phyloP scores from a whole-genome alignment of 176 grass and related monocot genomes.

The Themeda triandra region DNA sequence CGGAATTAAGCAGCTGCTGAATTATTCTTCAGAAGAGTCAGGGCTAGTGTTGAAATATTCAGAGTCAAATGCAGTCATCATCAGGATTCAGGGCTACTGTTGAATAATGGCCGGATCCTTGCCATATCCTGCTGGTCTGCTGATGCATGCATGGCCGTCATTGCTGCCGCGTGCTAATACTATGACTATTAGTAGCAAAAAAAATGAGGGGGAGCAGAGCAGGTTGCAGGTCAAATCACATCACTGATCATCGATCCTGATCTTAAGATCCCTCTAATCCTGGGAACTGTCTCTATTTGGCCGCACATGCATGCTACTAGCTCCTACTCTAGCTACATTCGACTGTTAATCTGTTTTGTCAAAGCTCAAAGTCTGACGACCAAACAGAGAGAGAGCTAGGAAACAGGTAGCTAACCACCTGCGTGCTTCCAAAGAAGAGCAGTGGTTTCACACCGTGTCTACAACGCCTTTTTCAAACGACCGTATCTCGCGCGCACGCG shows the following conservation, averaged over 20 bases:
- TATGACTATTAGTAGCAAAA: no score
- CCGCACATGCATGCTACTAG: background rate
- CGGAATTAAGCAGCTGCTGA: background rate
- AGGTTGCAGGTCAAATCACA: background rate
- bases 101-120: background rate
- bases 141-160: background rate
- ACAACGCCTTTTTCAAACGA: background rate
- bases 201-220: no score
- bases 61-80: background rate
- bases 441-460: constrained; percentile 24
- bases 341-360: background rate
- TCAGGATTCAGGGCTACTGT: background rate
- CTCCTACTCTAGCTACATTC: background rate
- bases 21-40: background rate
- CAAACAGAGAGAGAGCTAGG: background rate
- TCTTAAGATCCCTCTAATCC: background rate
- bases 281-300: background rate
- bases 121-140: background rate
- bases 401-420: background rate
- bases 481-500: background rate
- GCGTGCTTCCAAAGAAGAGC: background rate
- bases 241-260: background rate
- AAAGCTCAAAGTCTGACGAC: background rate
- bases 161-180: background rate
- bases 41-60: background rate